A percentile compares a stretch with the other conserved stretches of the same genome.
Conservation (phyloP, 306 rosid genomes). For the Hippophae gyantsensis region DNA sequence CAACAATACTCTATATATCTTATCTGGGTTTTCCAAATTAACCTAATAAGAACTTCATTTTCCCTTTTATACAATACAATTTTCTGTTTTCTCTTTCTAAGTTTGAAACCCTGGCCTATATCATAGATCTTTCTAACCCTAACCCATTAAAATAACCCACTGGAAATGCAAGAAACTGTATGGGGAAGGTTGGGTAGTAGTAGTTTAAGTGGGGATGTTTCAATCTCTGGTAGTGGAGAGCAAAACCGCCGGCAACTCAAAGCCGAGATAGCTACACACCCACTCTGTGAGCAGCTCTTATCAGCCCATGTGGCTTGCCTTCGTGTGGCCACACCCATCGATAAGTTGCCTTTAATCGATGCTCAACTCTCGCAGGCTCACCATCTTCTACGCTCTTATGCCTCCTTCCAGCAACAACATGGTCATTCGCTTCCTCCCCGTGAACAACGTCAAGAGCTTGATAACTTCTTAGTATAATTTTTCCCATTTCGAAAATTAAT, state of each 20-base stretch:
- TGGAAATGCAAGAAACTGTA: background rate
- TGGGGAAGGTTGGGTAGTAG: background rate
- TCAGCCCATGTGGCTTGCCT: constrained; percentile 45
- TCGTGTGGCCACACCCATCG: background rate
- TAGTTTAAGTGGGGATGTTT: constrained; percentile 12
- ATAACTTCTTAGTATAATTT: constrained; percentile 34
- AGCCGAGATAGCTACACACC: background rate
- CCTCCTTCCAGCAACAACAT: constrained; percentile 38
- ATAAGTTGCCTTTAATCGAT: background rate
- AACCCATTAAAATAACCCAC: background rate
- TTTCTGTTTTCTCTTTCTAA: too few relatives aligned
- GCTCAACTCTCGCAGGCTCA: background rate
- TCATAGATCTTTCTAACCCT: background rate
- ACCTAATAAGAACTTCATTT: too few relatives aligned
- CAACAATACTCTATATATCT: too few relatives aligned
- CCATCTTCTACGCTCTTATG: background rate
- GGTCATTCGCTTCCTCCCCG: background rate
- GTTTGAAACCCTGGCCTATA: too few relatives aligned
- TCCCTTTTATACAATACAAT: too few relatives aligned
- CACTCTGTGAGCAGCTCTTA: constrained; percentile 7
- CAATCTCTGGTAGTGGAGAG: constrained; percentile 22
- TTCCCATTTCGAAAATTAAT: background rate
- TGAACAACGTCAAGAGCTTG: constrained; percentile 38
- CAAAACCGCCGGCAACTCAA: background rate
- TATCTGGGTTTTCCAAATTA: too few relatives aligned